These are phyloP conservation scores for Immersiella caudata DNA, from an alignment of 495 filamentous ascomycete genomes.

Conservation along the genomic window DNA sequence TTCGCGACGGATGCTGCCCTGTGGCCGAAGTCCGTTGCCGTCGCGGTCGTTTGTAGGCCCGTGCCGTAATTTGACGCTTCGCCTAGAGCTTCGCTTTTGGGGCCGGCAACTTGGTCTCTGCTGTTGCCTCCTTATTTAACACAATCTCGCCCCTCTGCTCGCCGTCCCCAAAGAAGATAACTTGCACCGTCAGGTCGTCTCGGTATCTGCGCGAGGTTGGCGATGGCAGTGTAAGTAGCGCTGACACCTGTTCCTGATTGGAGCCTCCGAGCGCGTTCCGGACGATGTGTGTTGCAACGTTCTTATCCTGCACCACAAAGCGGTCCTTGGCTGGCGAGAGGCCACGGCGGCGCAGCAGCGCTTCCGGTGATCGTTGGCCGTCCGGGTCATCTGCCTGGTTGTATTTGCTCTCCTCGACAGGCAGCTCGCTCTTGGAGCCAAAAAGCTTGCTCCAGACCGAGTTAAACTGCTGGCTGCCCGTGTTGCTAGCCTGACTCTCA, in stretches of 20 bases:
- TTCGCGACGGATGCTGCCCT: no score
- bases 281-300: conserved; percentile 93
- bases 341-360: conserved; percentile 84
- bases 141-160: conserved; percentile 73
- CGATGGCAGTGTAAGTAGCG: conserved; percentile 85
- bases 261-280: conserved; percentile 94
- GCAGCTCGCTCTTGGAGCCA: conserved; percentile 54
- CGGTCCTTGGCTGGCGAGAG: conserved; percentile 68
- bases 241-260: conserved; percentile 92
- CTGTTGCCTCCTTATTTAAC: conserved; percentile 84
- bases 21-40: no score
- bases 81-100: conserved; percentile 44
- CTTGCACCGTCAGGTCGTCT: conserved; percentile 96
- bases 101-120: conserved; percentile 54
- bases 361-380: conserved; percentile 67
- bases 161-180: conserved; percentile 94
- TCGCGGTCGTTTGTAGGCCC: no score
- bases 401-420: conserved; percentile 52
- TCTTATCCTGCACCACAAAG: conserved; percentile 94
- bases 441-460: conserved; percentile 61
- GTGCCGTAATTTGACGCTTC: no score
- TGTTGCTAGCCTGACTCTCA: conserved; percentile 65
- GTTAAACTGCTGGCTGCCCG: conserved; percentile 41
- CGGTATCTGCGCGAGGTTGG: conserved; percentile 90
- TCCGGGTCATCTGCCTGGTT: conserved; percentile 40